A percentile compares a stretch with the other conserved stretches of the same genome.
Conservation (phyloP, 345 rosid genomes). For the Bruguiera sexangula region DNA sequence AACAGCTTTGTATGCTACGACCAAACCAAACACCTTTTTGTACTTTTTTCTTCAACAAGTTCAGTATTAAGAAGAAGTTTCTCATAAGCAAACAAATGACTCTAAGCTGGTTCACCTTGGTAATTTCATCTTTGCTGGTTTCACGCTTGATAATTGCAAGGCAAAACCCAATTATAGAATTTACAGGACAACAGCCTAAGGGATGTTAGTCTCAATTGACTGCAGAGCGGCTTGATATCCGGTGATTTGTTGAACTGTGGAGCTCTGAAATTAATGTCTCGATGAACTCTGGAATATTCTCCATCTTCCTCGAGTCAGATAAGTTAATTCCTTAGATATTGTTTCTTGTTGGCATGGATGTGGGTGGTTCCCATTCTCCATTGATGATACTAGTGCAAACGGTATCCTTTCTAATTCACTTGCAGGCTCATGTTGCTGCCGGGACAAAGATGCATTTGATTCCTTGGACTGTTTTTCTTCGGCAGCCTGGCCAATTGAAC, state of each 20-base stretch:
- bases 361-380: not conserved
- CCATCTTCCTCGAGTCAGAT: constrained; percentile 3
- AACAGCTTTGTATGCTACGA: no score
- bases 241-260: not conserved
- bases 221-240: no score
- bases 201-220: no score
- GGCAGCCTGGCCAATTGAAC: not conserved
- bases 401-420: not conserved
- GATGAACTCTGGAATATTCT: constrained; percentile 1
- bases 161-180: no score
- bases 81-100: no score
- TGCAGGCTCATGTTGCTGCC: not conserved
- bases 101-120: no score
- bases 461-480: not conserved
- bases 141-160: no score
- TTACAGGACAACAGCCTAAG: no score
- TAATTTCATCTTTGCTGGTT: no score
- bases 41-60: no score
- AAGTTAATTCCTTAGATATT: not conserved
- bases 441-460: not conserved
- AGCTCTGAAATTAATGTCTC: not conserved
- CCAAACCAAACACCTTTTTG: no score
- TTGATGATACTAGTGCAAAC: not conserved
- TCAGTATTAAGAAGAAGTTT: no score
- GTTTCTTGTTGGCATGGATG: not conserved